phyloP scores from a whole-genome alignment of 164 flowering plant genomes.

The Vitis rupestris region DNA sequence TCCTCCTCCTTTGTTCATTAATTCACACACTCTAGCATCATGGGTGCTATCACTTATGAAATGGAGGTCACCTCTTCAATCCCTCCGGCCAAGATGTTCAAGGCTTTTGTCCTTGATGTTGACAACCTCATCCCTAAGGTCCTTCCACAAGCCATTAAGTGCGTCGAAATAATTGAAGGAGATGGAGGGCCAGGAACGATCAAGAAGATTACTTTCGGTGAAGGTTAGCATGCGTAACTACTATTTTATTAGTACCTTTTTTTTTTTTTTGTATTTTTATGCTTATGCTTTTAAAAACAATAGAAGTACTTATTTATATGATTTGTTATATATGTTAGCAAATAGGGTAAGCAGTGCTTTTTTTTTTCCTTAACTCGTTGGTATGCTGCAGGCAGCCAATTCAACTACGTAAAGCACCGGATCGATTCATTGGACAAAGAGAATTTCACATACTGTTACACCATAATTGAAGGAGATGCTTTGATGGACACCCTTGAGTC shows the following conservation, averaged over 20 bases:
- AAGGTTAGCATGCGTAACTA: neutral
- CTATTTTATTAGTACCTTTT: no score
- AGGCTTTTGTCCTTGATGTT: constrained; percentile 21
- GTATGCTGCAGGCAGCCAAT: constrained; percentile 12
- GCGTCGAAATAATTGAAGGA: constrained; percentile 14
- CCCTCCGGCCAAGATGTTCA: constrained; percentile 18
- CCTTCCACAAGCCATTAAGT: constrained; percentile 11
- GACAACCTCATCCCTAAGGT: constrained; percentile 25
- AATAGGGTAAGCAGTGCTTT: no score
- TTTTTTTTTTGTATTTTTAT: no score
- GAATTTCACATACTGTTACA: constrained; percentile 22
- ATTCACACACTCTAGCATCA: no score
- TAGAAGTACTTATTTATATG: no score
- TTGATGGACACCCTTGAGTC: constrained; percentile 16
- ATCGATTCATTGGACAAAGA: constrained; percentile 21
- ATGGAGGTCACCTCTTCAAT: constrained; percentile 1
- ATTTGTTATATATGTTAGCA: no score
- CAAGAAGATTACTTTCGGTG: constrained; percentile 16
- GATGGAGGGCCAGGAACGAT: constrained; percentile 24
- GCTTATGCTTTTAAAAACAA: no score
- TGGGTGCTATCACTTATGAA: no score
- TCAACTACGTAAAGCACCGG: constrained; percentile 18
- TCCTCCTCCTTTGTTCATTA: no score
- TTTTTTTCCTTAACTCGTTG: no score
- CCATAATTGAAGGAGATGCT: constrained; percentile 21